Evolutionary conservation across 179 eudicot species (phyloP).

Genomic region (Camellia oleifera): DNA sequence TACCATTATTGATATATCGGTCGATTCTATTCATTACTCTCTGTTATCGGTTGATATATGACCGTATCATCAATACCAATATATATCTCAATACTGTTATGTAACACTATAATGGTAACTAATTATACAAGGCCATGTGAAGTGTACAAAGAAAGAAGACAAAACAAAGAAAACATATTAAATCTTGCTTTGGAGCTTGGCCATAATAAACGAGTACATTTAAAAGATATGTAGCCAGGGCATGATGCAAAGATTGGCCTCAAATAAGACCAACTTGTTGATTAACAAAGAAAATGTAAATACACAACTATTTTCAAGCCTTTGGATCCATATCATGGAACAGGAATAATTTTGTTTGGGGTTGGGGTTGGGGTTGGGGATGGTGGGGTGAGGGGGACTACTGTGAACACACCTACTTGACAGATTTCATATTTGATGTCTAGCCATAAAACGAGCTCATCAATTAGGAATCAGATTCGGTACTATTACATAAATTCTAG

Average conservation of each 20-base stretch:
- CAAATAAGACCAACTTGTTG: background rate
- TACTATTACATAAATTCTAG: no score
- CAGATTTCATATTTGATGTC: background rate
- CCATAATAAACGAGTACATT: constrained; percentile 5
- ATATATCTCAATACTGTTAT: no score
- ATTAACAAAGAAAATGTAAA: no score
- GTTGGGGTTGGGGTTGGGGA: background rate
- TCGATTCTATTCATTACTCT: no score
- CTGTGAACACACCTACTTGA: background rate
- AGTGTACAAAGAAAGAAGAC: constrained; percentile 14
- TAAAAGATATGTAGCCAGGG: background rate
- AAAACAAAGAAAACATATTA: background rate
- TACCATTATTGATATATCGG: no score
- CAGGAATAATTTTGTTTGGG: background rate
- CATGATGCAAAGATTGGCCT: constrained; percentile 3
- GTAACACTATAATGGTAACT: background rate
- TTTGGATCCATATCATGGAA: background rate
- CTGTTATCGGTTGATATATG: no score
- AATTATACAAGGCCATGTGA: constrained; percentile 13
- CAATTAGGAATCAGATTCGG: no score
- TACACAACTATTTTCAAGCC: background rate
- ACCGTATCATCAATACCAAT: no score
- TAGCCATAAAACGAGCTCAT: background rate
- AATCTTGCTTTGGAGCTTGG: constrained; percentile 10
- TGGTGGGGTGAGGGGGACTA: background rate